Evolutionary conservation across 2,329 filamentous ascomycete species (phyloP).

Genomic region (Xylariaceae sp.): DNA sequence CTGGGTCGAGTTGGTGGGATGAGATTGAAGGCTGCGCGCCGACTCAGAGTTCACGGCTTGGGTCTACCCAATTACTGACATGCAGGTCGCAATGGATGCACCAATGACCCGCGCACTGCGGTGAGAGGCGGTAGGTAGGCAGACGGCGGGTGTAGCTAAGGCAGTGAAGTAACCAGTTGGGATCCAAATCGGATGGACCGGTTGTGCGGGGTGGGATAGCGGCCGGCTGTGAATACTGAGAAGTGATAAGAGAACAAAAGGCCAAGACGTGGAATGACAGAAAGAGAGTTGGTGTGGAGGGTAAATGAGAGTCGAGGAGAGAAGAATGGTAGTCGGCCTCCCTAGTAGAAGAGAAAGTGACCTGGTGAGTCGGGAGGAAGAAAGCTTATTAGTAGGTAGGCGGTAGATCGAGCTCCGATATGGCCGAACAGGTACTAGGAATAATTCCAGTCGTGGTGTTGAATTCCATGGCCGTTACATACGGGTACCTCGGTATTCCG

Average conservation of each 20-base stretch:
- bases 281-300: not conserved
- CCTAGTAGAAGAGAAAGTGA: not conserved
- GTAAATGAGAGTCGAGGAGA: not conserved
- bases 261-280: not conserved
- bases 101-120: not conserved
- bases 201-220: conserved; percentile 8
- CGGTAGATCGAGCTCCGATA: conserved; percentile 14
- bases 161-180: not conserved
- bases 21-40: not conserved
- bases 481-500: not conserved
- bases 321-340: conserved; percentile 3
- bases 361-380: not conserved
- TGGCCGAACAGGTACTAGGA: conserved; percentile 10
- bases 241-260: not conserved
- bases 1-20: not conserved
- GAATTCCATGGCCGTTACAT: not conserved
- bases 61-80: not conserved
- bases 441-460: not conserved
- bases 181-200: conserved; percentile 9
- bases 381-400: not conserved
- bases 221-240: not conserved
- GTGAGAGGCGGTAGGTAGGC: not conserved
- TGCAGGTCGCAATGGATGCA: not conserved
- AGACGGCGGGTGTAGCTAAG: not conserved
- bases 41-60: not conserved